Base-by-base conservation (phyloP, 2,329 filamentous ascomycete genomes). In the Pseudopyrenochaeta lycopersici region DNA sequence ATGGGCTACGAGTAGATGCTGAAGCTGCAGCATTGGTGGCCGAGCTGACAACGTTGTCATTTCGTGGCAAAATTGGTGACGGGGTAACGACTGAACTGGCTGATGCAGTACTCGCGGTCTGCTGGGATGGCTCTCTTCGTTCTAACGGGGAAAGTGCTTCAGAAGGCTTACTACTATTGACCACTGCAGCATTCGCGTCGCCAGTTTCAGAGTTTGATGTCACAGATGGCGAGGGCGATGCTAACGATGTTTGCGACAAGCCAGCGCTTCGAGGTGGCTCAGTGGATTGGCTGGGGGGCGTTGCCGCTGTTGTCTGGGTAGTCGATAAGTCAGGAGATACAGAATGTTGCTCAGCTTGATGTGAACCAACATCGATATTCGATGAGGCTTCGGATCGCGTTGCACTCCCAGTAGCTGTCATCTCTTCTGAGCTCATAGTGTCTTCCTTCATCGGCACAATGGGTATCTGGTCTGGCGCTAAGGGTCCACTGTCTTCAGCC, bases 401-500 rank as follows among this genome's bases (percentile, higher is more conserved):
- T 9, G 33, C 20, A 4, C 11, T 43, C 6, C 52, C 39, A 4
- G 29, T n/a, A 6, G 40, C 15, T 2, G 20, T 27, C 20, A 52
- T 35, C 6, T 27, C 23, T 5, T 27, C 49, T n/a, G 50, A 17
- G 2, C n/a, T 40, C 7, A 36, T 21, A n/a, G 32, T 47, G n/a
- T 57, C 49, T 3, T 60, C 48, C 29, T 66, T 66, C 2, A 52
- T 33, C 12, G 57, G 56, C 38, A 62, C 46, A 7, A 63, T 52
- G 3, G 68, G 61, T 12, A 64, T 48, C 15, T 66, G 57, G 27
- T 68, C 62, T 3, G 52, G 56, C 20, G 62, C 52, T 30, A 66
- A 49, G 9, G 58, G 56, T 1, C 59, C 63, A 45, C 58, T 66
- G 14, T 70, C 68, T 30, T 71, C 64, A 15, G 74, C 74, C 30